A percentile compares a stretch with the other conserved stretches of the same genome.
Evolutionary conservation across 1,284 basidiomycete species (phyloP).

Genomic region (Sphagnurus paluster): DNA sequence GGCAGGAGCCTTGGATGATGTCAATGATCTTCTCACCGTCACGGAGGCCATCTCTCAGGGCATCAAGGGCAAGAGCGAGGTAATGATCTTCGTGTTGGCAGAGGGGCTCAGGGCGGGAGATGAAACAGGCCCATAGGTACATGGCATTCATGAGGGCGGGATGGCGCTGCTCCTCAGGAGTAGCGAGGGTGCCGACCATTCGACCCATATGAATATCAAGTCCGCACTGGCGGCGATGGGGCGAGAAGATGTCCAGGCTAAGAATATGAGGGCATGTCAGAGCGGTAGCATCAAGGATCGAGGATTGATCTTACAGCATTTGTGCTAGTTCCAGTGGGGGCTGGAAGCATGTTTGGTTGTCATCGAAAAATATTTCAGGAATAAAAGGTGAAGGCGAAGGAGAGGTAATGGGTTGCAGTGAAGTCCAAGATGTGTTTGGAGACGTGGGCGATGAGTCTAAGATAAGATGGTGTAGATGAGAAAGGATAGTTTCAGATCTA

Average conservation of each 20-base stretch:
- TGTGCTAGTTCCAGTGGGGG: slow-evolving; percentile 62
- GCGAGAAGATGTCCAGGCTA: slow-evolving; percentile 71
- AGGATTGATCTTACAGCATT: slow-evolving; percentile 53
- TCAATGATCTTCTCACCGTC: slow-evolving; percentile 57
- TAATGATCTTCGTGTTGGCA: slow-evolving; percentile 70
- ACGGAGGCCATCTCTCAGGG: slow-evolving; percentile 59
- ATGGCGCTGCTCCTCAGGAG: slow-evolving; percentile 60
- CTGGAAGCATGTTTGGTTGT: slow-evolving; percentile 50
- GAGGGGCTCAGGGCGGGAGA: slow-evolving; percentile 67
- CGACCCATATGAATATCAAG: slow-evolving; percentile 65
- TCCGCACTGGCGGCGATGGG: slow-evolving; percentile 74
- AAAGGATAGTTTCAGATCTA: neutral
- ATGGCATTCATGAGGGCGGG: slow-evolving; percentile 75
- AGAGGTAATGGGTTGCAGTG: slow-evolving; percentile 30
- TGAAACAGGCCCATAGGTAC: slow-evolving; percentile 77
- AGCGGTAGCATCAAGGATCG: slow-evolving; percentile 11
- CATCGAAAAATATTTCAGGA: slow-evolving; percentile 47
- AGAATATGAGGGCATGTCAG: slow-evolving; percentile 14
- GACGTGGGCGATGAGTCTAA: slow-evolving; percentile 34
- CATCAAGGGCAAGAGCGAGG: slow-evolving; percentile 57
- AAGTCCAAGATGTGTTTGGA: slow-evolving; percentile 34
- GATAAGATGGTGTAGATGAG: slow-evolving; percentile 5
- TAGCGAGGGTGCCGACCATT: slow-evolving; percentile 56
- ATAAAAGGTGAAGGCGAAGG: slow-evolving; percentile 50
- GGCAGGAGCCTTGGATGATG: slow-evolving; percentile 70